Evolutionary conservation across 257 asterid genomes (phyloP), one percentile per base, ranked within the genome.

Genomic region (Solanum chiquidenum): DNA sequence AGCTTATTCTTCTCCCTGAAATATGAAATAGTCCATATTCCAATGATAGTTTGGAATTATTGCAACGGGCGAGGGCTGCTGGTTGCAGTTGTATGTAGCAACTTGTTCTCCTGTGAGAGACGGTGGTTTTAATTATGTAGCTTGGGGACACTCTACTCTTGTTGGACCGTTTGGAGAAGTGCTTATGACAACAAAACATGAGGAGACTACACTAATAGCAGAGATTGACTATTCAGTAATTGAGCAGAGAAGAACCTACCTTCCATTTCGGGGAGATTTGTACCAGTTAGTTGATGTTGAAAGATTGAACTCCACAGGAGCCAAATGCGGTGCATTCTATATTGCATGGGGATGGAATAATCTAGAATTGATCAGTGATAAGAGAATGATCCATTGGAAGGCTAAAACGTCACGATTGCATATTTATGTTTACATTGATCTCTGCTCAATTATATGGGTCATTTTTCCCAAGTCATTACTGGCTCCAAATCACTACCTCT

Each of bases 111-210:
- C 98, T 49, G 98, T 98, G 40, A 91, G 98, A 92, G 99, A 94
- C 88, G 16, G 84, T 89, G 89, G 90, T 80, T 91, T 98, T 34
- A 91, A 92, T 89, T 95, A 96, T 91, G 98, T 96, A 85, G 98
- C 98, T 79, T 95, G 98, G 98, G 98, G 98, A 46, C 99, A 96
- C 91, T 96, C 98, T 73, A 95, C 99, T 86, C 98, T 95, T 73
- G 98, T 96, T 87, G 98, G 98, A 66, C 98, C 98, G 77, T 96
- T 89, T 92, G 99, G 98, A 68, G 99, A 96, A 93, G 95, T 96
- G 55, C 91, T 96, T 89, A 96, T 96, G n/a, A 96, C 98, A 82
- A 94, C 99, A 14, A 98, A 95, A 89, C 98, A 96, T 49, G 97
- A 95, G 25, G 97, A 96, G 92, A 93, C 93, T 18, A 90, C 90